Conservation (phyloP, 495 filamentous ascomycete genomes). For the Penicillium verhagenii region DNA sequence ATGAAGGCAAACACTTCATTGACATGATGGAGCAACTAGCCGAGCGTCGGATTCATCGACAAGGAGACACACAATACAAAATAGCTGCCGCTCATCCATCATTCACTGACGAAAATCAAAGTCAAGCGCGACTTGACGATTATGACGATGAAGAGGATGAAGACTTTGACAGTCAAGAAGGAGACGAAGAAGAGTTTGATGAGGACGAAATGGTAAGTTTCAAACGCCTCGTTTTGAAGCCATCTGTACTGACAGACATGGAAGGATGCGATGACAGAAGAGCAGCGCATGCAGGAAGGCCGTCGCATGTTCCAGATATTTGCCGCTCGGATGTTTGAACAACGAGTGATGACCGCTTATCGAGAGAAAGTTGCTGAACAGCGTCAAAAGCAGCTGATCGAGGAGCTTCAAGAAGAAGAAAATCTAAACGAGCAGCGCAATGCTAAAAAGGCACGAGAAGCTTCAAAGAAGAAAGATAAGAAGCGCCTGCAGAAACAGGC, state of each 20-base stretch:
- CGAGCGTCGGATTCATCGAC: constrained; percentile 93
- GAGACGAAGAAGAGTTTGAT: constrained; percentile 82
- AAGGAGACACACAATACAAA: constrained; percentile 80
- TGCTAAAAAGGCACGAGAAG: constrained; percentile 90
- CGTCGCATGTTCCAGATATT: constrained; percentile 99
- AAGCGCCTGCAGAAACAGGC: constrained; percentile 78
- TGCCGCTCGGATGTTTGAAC: constrained; percentile 98
- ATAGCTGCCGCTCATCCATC: constrained; percentile 57
- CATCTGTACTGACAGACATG: neutral
- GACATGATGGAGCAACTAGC: constrained; percentile 99
- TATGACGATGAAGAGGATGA: constrained; percentile 83
- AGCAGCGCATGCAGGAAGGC: constrained; percentile 98
- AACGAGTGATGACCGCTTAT: constrained; percentile 94
- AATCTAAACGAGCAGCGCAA: constrained; percentile 71
- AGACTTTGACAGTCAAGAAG: constrained; percentile 83
- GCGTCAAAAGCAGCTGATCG: constrained; percentile 84
- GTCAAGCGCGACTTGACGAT: constrained; percentile 65
- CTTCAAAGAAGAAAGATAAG: constrained; percentile 90
- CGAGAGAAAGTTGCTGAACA: constrained; percentile 93
- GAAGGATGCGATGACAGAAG: constrained; percentile 94
- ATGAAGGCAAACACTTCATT: constrained; percentile 99
- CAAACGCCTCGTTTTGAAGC: neutral
- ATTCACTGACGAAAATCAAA: constrained; percentile 61
- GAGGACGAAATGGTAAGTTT: constrained; percentile 75
- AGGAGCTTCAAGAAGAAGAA: constrained; percentile 86